Percentiles rank a stretch among this genome's conserved stretches.
Evolutionary conservation across 2,329 filamentous ascomycete genomes (phyloP).

Genomic region (Hymenoscyphus salicellus): DNA sequence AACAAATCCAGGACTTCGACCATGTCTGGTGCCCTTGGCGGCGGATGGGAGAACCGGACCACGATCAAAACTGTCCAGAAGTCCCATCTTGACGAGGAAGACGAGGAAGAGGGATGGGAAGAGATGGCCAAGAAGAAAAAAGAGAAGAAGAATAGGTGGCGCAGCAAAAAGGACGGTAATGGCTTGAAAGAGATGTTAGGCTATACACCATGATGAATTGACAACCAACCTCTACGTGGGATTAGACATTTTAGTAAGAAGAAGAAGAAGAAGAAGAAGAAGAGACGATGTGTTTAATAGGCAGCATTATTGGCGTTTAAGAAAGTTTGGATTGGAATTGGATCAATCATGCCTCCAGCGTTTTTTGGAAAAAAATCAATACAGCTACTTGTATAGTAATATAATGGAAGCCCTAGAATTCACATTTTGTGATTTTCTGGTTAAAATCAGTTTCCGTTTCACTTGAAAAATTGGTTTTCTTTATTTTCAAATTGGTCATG

Average conservation of each 20-base stretch:
- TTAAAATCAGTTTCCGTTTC: neutral
- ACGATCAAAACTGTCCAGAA: conserved; percentile 42
- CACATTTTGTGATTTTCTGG: neutral
- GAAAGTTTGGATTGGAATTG: conserved; percentile 25
- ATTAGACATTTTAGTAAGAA: conserved; percentile 16
- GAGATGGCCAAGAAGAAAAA: conserved; percentile 68
- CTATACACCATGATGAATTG: conserved; percentile 27
- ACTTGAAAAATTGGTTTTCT: neutral
- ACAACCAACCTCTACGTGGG: neutral
- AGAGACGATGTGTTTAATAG: conserved; percentile 18
- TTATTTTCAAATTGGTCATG: neutral
- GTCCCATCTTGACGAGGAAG: conserved; percentile 52
- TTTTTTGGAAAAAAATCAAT: conserved; percentile 7
- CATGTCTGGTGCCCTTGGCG: conserved; percentile 32
- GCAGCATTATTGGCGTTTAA: conserved; percentile 31
- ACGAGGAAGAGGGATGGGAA: conserved; percentile 67
- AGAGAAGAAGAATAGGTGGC: conserved; percentile 66
- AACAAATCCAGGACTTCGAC: conserved; percentile 35
- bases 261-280: no score
- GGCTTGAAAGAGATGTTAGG: conserved; percentile 35
- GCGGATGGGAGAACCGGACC: conserved; percentile 28
- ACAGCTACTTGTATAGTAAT: conserved; percentile 19
- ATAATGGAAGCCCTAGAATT: conserved; percentile 11
- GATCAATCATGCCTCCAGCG: conserved; percentile 18
- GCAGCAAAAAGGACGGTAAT: conserved; percentile 51